Conservation (phyloP, 257 asterid genomes). For the Ehretia macrophylla region DNA sequence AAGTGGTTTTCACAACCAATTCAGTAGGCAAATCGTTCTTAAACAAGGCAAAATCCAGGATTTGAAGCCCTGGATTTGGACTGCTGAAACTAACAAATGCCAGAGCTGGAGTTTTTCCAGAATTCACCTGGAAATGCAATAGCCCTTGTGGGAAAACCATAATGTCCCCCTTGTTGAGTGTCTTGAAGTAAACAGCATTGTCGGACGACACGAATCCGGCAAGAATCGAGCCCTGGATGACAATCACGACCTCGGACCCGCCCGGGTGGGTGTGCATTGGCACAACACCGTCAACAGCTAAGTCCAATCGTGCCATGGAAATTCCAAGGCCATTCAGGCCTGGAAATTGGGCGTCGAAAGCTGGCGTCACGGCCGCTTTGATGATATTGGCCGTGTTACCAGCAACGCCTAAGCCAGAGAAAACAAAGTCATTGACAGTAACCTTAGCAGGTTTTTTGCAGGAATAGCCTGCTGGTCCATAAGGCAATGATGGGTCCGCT, state of each 20-base stretch:
- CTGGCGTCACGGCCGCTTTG: conserved; percentile 60
- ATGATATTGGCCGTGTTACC: conserved; percentile 79
- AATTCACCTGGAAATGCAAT: conserved; percentile 67
- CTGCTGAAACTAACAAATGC: conserved; percentile 60
- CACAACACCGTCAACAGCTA: conserved; percentile 58
- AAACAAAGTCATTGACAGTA: conserved; percentile 50
- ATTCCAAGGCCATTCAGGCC: conserved; percentile 69
- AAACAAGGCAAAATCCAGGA: conserved; percentile 61
- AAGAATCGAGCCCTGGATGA: conserved; percentile 44
- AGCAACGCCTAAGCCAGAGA: conserved; percentile 35
- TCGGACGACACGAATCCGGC: conserved; percentile 70
- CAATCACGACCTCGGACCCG: conserved; percentile 49
- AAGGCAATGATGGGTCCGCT: conserved; percentile 49
- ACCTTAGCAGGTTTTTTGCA: conserved; percentile 57
- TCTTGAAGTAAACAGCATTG: conserved; percentile 49
- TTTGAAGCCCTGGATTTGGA: conserved; percentile 64
- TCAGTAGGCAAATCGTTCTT: conserved; percentile 74
- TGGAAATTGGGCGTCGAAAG: conserved; percentile 50
- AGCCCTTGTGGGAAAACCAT: conserved; percentile 79
- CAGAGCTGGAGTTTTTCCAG: conserved; percentile 39
- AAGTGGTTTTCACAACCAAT: conserved; percentile 50
- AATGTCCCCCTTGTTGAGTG: conserved; percentile 54
- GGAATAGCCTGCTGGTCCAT: conserved; percentile 68
- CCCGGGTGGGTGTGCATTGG: conserved; percentile 88
- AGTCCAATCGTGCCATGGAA: conserved; percentile 63